Base-by-base conservation (phyloP, 139 green algal species). In the Closterium sp. region DNA sequence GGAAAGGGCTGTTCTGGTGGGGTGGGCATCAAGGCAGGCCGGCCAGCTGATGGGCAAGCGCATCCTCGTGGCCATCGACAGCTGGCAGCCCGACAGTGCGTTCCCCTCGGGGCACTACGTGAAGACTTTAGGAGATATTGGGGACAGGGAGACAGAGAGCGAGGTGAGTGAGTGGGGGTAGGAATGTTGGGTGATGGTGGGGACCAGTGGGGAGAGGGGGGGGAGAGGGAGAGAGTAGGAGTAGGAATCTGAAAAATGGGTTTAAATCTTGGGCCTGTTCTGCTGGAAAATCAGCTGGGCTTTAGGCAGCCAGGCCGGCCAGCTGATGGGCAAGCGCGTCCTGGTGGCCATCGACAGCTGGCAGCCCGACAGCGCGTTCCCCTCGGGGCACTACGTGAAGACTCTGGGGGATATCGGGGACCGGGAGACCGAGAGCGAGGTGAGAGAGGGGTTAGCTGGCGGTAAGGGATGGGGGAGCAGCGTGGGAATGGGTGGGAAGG, bases 341-440 rank as follows among this genome's bases (percentile, higher is more conserved):
- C 90, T 96, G 28, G 95, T 96, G 38, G 91, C 92, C 11, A 92
- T 96, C 31, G 95, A 96, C 93, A 38, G n/a, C 11, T 96, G 95
- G 95, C 89, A 94, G 17, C 85, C 22, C 1, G 32, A 94, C 73
- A 85, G 30, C 89, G 30, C 88, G 24, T 93, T 89, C 85, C 95
- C 94, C 0, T 30, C 89, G n/a, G 95, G 95, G 5, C 95, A 96
- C 92, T 96, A 96, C 73, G 93, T 96, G 27, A 93, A 92, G 31
- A 92, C 91, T 10, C 90, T 96, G 19, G 95, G 95, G 6, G 31
- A 93, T 17, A 94, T 96, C 17, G 95, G 95, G 5, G 94, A 95
- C 87, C 89, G 95, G 11, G 96, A 95, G 21, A 96, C 97, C 10
- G 98, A 99, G 93, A 99, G 97, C 73, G 97, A 97, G 93, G 95